phyloP scores from a whole-genome alignment of 2,329 filamentous ascomycete genomes.

The Pseudogymnoascus sp. region DNA sequence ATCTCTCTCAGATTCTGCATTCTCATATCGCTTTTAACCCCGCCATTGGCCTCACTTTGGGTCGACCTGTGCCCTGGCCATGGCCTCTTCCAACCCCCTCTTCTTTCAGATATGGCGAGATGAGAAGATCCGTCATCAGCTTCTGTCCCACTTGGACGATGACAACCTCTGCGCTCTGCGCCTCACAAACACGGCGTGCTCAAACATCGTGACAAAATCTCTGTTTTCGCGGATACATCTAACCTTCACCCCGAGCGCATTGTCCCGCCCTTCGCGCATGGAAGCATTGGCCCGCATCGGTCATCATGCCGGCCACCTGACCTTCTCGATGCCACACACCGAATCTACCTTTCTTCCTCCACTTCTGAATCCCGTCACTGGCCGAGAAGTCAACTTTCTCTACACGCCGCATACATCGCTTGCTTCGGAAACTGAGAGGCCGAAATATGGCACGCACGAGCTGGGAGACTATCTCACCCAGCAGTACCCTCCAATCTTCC shows the following conservation, averaged over 20 bases:
- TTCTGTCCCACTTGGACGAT: conserved; percentile 24
- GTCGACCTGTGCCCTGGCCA: conserved; percentile 14
- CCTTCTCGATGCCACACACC: conserved; percentile 68
- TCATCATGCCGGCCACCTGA: conserved; percentile 67
- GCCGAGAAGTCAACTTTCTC: conserved; percentile 69
- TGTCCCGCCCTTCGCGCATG: conserved; percentile 65
- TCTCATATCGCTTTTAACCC: background rate
- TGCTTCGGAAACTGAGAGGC: conserved; percentile 50
- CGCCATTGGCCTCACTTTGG: conserved; percentile 1
- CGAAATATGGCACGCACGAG: conserved; percentile 72
- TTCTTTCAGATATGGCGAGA: conserved; percentile 27
- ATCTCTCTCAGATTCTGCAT: background rate
- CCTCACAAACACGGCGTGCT: conserved; percentile 60
- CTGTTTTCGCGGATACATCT: conserved; percentile 62
- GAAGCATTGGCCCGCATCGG: conserved; percentile 71
- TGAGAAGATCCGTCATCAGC: conserved; percentile 20
- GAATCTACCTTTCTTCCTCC: conserved; percentile 75
- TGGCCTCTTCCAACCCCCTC: conserved; percentile 24
- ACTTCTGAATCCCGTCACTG: conserved; percentile 68
- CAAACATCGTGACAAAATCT: conserved; percentile 57
- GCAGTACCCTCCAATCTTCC: conserved; percentile 83
- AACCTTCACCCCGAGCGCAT: conserved; percentile 65
- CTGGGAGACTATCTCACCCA: conserved; percentile 74
- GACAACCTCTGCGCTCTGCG: conserved; percentile 47
- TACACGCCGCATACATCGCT: conserved; percentile 70